These are phyloP conservation scores for Porphyra umbilicalis DNA, from an alignment of 31 red algal genomes.

Conservation along the genomic window DNA sequence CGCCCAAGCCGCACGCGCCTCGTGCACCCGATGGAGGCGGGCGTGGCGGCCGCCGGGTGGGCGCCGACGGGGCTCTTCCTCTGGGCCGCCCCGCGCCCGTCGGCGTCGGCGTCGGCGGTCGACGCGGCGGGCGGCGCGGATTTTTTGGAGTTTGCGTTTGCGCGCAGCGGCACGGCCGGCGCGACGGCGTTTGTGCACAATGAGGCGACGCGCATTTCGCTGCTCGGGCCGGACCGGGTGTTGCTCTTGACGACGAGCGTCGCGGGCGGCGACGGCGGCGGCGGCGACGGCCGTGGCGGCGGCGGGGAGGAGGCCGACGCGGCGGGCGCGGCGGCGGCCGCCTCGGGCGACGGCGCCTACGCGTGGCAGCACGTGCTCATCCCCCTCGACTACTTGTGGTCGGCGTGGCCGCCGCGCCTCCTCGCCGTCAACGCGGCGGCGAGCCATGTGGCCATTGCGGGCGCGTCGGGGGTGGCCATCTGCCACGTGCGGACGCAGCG, in stretches of 20 bases:
- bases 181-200: conserved; percentile 21
- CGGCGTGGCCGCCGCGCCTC: conserved; percentile 67
- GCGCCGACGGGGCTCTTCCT: conserved; percentile 42
- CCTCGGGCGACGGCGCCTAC: conserved; percentile 20
- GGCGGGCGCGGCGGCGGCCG: neutral
- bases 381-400: conserved; percentile 67
- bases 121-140: conserved; percentile 19
- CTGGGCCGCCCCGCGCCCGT: conserved; percentile 49
- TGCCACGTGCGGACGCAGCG: conserved; percentile 60
- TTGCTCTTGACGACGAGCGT: conserved; percentile 45
- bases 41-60: conserved; percentile 47
- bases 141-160: conserved; percentile 64
- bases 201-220: conserved; percentile 40
- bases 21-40: conserved; percentile 54
- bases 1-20: neutral
- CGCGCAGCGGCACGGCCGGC: conserved; percentile 26
- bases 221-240: conserved; percentile 56
- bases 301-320: neutral
- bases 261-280: neutral
- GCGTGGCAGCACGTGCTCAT: conserved; percentile 72
- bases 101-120: conserved; percentile 12
- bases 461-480: conserved; percentile 68
- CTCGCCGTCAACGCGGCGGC: conserved; percentile 61
- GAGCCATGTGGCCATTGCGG: conserved; percentile 73
- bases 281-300: neutral